Evolutionary conservation across 2,329 filamentous ascomycete genomes (phyloP), one percentile per base, ranked within the genome.

Genomic region (Penicillium verrucosum): DNA sequence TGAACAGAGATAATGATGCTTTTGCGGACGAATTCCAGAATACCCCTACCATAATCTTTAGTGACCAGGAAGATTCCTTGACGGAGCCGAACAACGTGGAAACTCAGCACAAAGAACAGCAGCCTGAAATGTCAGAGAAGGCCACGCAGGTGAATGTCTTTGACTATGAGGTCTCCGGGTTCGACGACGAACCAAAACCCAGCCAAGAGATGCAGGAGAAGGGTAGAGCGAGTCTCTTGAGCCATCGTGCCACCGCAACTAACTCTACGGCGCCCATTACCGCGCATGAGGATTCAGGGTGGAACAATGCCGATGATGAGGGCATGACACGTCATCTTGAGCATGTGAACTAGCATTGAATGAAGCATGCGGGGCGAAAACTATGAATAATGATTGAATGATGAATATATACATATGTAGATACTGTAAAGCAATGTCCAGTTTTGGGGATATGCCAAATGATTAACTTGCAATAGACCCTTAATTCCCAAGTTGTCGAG

Each of bases 1-100:
- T 82, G n/a, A 73, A 78, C 34, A 70, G 69, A 42, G 81, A 84
- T 61, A 82, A 81, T 45, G 62, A 70, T 49, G 63, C 68, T 18
- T 79, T 79, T 54, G 68, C 70, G 25, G 59, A 62, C 1, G 76
- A 77, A 49, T 67, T 73, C 49, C 57, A 68, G 23, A 66, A 68
- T 16, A 54, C 50, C 38, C 54, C 59, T 12, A 48, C 58, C 23
- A 60, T 56, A 18, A 29, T 56, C 21, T 45, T 52, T 23, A 56
- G 48, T 56, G 29, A 51, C 42, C 38, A 54, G 32, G 47, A 52
- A 48, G 43, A 42, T 37, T n/a, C 41, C 34, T 57, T 45, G 42
- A 52, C 38, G 29, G 41, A 47, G 34, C 54, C 48, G 37, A 52
- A 41, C 32, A 27, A 29, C 29, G 37, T 18, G 34, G 54, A 54